phyloP scores from a whole-genome alignment of 176 grass and related monocot genomes.

The Musa troglodytarum region DNA sequence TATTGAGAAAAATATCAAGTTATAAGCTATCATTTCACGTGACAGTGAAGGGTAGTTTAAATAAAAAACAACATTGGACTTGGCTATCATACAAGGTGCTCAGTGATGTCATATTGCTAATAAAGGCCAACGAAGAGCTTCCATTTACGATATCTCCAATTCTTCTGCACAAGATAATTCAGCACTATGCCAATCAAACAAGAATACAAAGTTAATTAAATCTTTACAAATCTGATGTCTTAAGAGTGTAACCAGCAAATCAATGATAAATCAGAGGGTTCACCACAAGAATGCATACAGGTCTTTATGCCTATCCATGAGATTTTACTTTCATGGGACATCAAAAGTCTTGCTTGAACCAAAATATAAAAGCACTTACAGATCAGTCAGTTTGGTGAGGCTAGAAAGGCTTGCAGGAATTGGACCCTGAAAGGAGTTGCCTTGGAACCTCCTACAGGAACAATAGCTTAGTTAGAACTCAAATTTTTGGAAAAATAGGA shows the following conservation, averaged over 20 bases:
- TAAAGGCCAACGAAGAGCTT: constrained; percentile 58
- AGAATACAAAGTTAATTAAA: neutral
- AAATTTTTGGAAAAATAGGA: too few species aligned
- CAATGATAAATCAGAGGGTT: too few species aligned
- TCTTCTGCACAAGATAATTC: constrained; percentile 20
- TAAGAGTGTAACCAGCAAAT: too few species aligned
- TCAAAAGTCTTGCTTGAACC: neutral
- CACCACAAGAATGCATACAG: too few species aligned
- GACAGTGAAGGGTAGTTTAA: too few species aligned
- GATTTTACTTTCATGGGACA: too few species aligned
- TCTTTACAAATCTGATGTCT: neutral
- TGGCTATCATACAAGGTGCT: constrained; percentile 29
- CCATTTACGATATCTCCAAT: constrained; percentile 69
- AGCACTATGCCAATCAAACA: neutral
- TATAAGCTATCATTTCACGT: neutral
- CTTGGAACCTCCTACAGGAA: constrained; percentile 64
- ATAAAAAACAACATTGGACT: neutral
- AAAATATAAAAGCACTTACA: constrained; percentile 43
- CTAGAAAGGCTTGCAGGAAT: constrained; percentile 57
- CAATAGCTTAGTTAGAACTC: constrained; percentile 5
- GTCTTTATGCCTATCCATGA: too few species aligned
- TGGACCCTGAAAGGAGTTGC: constrained; percentile 75
- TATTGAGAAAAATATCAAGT: constrained; percentile 10
- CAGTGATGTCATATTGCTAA: constrained; percentile 61
- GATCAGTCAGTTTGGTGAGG: constrained; percentile 31